A percentile compares a stretch with the other conserved stretches of the same genome.
phyloP scores from a whole-genome alignment of 2,329 filamentous ascomycete genomes.

The Thielaviopsis populi region DNA sequence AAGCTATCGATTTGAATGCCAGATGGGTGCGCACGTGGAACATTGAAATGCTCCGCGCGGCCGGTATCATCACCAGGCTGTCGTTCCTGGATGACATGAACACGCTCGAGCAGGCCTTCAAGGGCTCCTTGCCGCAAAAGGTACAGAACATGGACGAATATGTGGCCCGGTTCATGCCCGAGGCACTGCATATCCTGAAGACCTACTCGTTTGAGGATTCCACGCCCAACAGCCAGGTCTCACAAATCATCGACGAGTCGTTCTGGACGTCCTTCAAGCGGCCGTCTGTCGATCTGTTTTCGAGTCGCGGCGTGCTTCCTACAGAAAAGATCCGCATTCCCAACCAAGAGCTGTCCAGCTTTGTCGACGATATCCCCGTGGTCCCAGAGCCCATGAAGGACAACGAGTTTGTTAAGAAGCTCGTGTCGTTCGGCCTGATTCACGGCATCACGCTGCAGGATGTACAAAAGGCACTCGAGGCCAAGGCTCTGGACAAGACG shows the following conservation, averaged over 20 bases:
- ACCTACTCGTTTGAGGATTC: slow-evolving; percentile 84
- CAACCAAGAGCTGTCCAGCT: slow-evolving; percentile 49
- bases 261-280: slow-evolving; percentile 88
- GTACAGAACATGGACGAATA: slow-evolving; percentile 45
- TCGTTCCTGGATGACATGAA: slow-evolving; percentile 81
- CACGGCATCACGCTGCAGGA: slow-evolving; percentile 75
- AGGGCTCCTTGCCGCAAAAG: slow-evolving; percentile 30
- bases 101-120: slow-evolving; percentile 50
- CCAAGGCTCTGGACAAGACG: slow-evolving; percentile 60
- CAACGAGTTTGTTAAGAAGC: slow-evolving; percentile 60
- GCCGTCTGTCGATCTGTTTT: slow-evolving; percentile 73
- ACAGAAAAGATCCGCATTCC: slow-evolving; percentile 68
- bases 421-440: slow-evolving; percentile 76
- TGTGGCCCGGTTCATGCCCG: slow-evolving; percentile 53
- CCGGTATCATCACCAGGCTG: slow-evolving; percentile 77
- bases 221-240: slow-evolving; percentile 71
- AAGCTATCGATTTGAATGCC: slow-evolving; percentile 92
- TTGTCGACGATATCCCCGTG: slow-evolving; percentile 78
- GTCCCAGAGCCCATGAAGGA: slow-evolving; percentile 62
- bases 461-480: slow-evolving; percentile 67
- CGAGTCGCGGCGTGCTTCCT: slow-evolving; percentile 72
- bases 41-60: slow-evolving; percentile 75
- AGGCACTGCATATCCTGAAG: slow-evolving; percentile 68
- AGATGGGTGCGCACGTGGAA: slow-evolving; percentile 94
- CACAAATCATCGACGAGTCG: slow-evolving; percentile 77